Conservation (phyloP, 2,329 filamentous ascomycete species). For the Clonostachys rhizophaga region DNA sequence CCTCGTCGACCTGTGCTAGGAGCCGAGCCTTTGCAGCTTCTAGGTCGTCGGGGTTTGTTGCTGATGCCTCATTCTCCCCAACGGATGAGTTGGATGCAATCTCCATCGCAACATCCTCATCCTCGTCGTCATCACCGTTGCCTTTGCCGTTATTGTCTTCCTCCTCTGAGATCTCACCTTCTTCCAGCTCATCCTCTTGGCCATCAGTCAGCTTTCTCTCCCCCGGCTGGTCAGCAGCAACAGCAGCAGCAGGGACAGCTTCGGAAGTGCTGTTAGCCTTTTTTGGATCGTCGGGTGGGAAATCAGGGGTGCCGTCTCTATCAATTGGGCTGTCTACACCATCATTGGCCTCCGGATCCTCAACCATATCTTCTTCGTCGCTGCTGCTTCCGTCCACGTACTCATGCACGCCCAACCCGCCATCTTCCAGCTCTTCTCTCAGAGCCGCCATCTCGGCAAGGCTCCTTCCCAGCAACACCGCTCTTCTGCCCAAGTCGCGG, state of each 20-base stretch:
- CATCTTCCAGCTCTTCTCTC: slow-evolving; percentile 33
- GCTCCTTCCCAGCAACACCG: slow-evolving; percentile 55
- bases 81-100: slow-evolving; percentile 23
- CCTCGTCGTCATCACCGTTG: slow-evolving; percentile 14
- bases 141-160: slow-evolving; percentile 12
- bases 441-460: slow-evolving; percentile 47
- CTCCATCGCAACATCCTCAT: slow-evolving; percentile 36
- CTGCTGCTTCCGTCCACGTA: slow-evolving; percentile 39
- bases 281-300: background rate
- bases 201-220: background rate
- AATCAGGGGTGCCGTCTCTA: background rate
- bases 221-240: background rate
- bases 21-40: slow-evolving; percentile 43
- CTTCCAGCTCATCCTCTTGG: slow-evolving; percentile 1
- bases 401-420: slow-evolving; percentile 34
- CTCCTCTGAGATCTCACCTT: slow-evolving; percentile 4
- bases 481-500: slow-evolving; percentile 74
- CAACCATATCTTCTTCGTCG: slow-evolving; percentile 27
- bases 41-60: slow-evolving; percentile 26
- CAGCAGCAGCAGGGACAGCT: background rate
- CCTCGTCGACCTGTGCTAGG: slow-evolving; percentile 34
- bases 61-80: slow-evolving; percentile 27
- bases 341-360: slow-evolving; percentile 20
- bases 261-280: too few relatives aligned
- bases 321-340: slow-evolving; percentile 10